phyloP scores from a whole-genome alignment of 1,284 basidiomycete genomes.

The Ustilago shanxiensis region DNA sequence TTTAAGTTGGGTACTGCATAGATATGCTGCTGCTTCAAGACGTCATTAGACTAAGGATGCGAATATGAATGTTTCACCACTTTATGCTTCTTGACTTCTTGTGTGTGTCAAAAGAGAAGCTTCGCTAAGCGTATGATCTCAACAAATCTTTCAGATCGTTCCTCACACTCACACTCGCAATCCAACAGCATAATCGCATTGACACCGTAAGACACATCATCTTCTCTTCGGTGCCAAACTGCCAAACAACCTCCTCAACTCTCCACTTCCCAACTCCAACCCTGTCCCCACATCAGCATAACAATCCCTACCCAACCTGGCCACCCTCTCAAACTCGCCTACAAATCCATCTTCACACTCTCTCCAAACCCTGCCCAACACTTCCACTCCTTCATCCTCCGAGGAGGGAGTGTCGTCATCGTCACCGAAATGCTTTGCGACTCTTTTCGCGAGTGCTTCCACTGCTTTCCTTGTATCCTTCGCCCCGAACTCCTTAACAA shows the following conservation, averaged over 20 bases:
- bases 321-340: slow-evolving; percentile 44
- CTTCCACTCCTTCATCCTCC: slow-evolving; percentile 27
- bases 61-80: too few relatives aligned
- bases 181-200: too few relatives aligned
- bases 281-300: slow-evolving; percentile 31
- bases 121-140: too few relatives aligned
- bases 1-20: slow-evolving; percentile 37
- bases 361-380: slow-evolving; percentile 50
- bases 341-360: slow-evolving; percentile 51
- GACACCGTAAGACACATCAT: too few relatives aligned
- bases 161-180: too few relatives aligned
- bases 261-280: slow-evolving; percentile 33
- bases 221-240: slow-evolving; percentile 21
- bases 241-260: slow-evolving; percentile 42
- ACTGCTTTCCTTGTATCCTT: slow-evolving; percentile 88
- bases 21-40: slow-evolving; percentile 15
- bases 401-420: slow-evolving; percentile 72
- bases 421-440: slow-evolving; percentile 90
- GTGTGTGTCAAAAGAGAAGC: too few relatives aligned
- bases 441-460: slow-evolving; percentile 87
- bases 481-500: slow-evolving; percentile 84
- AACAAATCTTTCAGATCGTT: too few relatives aligned
- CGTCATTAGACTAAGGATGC: too few relatives aligned
- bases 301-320: slow-evolving; percentile 47
- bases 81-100: too few relatives aligned